Conservation (phyloP, 768 basidiomycete genomes). For the Termitomyces sp. region DNA sequence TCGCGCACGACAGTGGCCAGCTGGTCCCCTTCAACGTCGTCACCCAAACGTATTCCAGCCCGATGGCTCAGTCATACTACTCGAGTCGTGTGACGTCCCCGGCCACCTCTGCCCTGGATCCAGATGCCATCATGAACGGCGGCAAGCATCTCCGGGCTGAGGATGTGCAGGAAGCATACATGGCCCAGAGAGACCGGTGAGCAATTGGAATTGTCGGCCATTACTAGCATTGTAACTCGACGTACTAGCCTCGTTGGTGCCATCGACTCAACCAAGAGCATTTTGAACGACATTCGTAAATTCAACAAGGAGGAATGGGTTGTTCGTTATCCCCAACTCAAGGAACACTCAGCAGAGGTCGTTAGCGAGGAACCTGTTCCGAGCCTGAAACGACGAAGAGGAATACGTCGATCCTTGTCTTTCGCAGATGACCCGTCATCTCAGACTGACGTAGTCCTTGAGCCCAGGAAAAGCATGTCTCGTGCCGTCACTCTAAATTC, state of each 20-base stretch:
- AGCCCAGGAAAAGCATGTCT: conserved; percentile 41
- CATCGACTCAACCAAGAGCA: conserved; percentile 64
- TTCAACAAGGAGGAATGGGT: conserved; percentile 90
- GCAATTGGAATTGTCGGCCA: conserved; percentile 18
- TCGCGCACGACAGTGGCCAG: conserved; percentile 8
- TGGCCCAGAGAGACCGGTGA: conserved; percentile 73
- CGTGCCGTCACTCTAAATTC: conserved; percentile 58
- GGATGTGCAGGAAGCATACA: conserved; percentile 72
- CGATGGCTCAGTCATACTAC: conserved; percentile 40
- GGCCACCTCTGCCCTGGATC: conserved; percentile 26
- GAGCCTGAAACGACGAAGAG: conserved; percentile 31
- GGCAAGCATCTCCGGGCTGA: conserved; percentile 53
- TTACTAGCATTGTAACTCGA: conserved; percentile 6
- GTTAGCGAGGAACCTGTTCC: conserved; percentile 22
- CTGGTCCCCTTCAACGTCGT: conserved; percentile 1
- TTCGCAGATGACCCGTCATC: conserved; percentile 80
- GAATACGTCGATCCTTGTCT: conserved; percentile 63
- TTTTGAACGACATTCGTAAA: conserved; percentile 64
- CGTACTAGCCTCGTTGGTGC: conserved; percentile 61
- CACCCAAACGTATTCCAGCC: conserved; percentile 7
- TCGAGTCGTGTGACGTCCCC: conserved; percentile 31
- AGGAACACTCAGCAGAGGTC: conserved; percentile 32
- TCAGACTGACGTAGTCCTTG: conserved; percentile 61
- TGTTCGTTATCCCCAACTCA: conserved; percentile 80
- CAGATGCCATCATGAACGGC: conserved; percentile 24